A percentile compares a stretch with the other conserved stretches of the same genome.
Conservation (phyloP, 2,329 filamentous ascomycete species). For the Aspergillus sp. region DNA sequence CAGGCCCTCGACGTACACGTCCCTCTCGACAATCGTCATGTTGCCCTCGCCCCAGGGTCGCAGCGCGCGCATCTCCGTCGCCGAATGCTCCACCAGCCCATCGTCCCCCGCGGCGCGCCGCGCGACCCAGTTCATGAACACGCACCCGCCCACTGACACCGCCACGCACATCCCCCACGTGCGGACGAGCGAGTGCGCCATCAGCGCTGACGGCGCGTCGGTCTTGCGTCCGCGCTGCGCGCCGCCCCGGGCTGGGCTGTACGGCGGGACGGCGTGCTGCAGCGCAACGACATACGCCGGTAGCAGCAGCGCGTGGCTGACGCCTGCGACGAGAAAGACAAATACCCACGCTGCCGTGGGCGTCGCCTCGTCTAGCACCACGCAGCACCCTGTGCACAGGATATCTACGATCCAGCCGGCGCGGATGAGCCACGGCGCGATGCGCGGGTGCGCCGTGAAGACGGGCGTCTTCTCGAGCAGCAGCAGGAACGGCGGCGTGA, state of each 20-base stretch:
- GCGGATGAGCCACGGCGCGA: constrained; percentile 43
- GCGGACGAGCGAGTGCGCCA: constrained; percentile 39
- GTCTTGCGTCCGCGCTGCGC: neutral
- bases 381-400: constrained; percentile 36
- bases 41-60: constrained; percentile 5
- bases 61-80: neutral
- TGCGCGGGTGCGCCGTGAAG: constrained; percentile 6
- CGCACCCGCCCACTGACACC: constrained; percentile 38
- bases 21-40: neutral
- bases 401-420: constrained; percentile 41
- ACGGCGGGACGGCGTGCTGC: constrained; percentile 24
- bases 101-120: constrained; percentile 10
- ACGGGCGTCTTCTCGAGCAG: constrained; percentile 14
- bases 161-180: constrained; percentile 48
- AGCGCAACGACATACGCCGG: constrained; percentile 38
- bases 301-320: constrained; percentile 45
- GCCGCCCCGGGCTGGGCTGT: neutral
- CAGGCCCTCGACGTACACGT: constrained; percentile 22
- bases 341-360: constrained; percentile 35
- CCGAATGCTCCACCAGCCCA: constrained; percentile 1
- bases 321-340: constrained; percentile 38
- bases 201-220: constrained; percentile 20
- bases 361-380: constrained; percentile 36
- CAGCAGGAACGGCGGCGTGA: constrained; percentile 21
- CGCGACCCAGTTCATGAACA: constrained; percentile 44